Percentiles rank a stretch among this genome's conserved stretches.
Evolutionary conservation across 768 basidiomycete species (phyloP).

Genomic region (Mycena kentingensis): DNA sequence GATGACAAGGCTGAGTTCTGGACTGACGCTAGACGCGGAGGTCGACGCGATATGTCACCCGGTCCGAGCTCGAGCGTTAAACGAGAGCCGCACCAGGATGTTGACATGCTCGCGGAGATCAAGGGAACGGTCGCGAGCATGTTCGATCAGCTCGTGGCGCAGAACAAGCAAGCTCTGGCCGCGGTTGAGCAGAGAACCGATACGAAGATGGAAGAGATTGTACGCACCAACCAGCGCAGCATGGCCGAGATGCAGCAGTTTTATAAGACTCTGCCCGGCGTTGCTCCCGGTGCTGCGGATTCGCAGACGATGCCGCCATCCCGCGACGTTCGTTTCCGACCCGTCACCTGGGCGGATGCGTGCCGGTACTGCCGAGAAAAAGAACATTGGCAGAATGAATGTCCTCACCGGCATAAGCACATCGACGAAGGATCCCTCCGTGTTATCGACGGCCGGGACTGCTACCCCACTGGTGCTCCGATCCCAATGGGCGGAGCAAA

Average conservation of each 20-base stretch:
- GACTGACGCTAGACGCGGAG: too few species aligned
- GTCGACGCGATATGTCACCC: too few species aligned
- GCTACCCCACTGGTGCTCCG: background rate
- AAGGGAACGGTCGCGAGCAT: slow-evolving; percentile 1
- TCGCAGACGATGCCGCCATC: background rate
- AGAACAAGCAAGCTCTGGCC: background rate
- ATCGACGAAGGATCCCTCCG: background rate
- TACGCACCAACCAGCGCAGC: too few species aligned
- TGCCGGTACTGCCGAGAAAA: background rate
- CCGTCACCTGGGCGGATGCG: background rate
- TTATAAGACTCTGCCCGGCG: background rate
- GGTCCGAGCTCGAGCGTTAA: too few species aligned
- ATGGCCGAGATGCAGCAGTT: background rate
- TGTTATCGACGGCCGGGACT: background rate
- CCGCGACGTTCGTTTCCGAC: background rate
- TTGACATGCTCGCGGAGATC: background rate
- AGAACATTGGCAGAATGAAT: background rate
- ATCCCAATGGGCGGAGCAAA: background rate
- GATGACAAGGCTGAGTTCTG: too few species aligned
- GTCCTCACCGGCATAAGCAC: background rate
- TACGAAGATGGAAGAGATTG: too few species aligned
- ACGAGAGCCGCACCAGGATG: background rate
- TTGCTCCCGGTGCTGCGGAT: background rate
- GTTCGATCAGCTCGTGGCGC: background rate
- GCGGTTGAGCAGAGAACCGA: too few species aligned